Evolutionary conservation across 1,284 basidiomycete genomes (phyloP).

Genomic region (Phellopilus nigrolimitatus): DNA sequence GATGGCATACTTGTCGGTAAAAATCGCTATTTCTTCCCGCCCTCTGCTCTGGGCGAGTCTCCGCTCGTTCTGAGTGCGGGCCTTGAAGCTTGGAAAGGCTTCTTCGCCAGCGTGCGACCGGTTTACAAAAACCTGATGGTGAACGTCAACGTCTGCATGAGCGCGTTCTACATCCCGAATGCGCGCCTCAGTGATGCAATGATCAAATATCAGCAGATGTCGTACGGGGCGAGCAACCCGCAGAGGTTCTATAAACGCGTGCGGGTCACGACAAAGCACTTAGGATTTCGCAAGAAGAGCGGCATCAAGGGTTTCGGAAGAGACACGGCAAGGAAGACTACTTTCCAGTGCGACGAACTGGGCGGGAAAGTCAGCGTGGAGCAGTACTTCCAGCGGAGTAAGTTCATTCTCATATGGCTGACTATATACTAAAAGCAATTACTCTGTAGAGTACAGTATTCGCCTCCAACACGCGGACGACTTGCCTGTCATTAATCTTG

Average conservation of each 20-base stretch:
- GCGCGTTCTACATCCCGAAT: too few species aligned
- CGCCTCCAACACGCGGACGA: too few species aligned
- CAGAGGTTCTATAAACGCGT: constrained; percentile 45
- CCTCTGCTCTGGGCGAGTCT: too few species aligned
- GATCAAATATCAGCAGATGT: too few species aligned
- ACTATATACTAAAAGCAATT: background rate
- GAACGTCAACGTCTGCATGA: constrained; percentile 71
- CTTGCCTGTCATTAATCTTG: constrained; percentile 60
- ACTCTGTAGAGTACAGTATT: constrained; percentile 50
- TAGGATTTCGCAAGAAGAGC: constrained; percentile 49
- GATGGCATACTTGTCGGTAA: constrained; percentile 53
- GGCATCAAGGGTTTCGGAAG: constrained; percentile 42
- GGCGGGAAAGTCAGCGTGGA: constrained; percentile 50
- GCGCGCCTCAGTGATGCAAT: too few species aligned
- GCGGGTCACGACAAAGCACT: constrained; percentile 52
- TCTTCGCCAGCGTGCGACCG: constrained; percentile 60
- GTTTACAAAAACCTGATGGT: constrained; percentile 64
- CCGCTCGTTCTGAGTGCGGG: too few species aligned
- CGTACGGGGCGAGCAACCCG: constrained; percentile 52
- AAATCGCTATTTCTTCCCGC: constrained; percentile 60
- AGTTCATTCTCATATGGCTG: constrained; percentile 21
- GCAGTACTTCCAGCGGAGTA: constrained; percentile 57
- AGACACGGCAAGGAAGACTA: constrained; percentile 40
- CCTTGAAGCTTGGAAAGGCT: too few species aligned
- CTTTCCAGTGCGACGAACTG: constrained; percentile 51